These are phyloP conservation scores for Pyrus bretschneideri DNA, from an alignment of 306 rosid genomes.

Conservation along the genomic window DNA sequence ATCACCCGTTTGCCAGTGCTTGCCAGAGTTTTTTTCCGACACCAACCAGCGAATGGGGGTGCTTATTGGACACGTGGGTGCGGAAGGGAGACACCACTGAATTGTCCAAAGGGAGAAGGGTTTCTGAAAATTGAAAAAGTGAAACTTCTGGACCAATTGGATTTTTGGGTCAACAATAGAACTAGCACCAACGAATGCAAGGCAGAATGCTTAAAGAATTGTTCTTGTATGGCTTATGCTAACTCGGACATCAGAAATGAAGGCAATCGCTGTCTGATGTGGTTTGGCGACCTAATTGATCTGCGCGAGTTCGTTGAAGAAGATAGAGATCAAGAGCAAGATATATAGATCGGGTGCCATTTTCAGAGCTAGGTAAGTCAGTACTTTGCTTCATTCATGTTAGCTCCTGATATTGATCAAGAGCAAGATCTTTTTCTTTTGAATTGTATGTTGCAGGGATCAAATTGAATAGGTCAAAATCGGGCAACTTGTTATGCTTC, in stretches of 20 bases:
- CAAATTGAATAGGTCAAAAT: neutral
- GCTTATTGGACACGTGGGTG: constrained; percentile 26
- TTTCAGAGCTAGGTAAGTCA: constrained; percentile 20
- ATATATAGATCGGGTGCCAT: constrained; percentile 27
- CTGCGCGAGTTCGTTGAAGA: constrained; percentile 10
- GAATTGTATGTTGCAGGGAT: neutral
- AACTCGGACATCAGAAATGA: constrained; percentile 12
- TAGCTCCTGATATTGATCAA: neutral
- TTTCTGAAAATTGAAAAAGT: constrained; percentile 14
- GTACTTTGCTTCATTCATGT: neutral
- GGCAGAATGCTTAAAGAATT: constrained; percentile 25
- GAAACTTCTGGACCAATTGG: constrained; percentile 28
- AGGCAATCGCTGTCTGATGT: constrained; percentile 28
- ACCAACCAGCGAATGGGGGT: constrained; percentile 7
- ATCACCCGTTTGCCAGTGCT: constrained; percentile 21
- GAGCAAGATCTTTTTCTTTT: neutral
- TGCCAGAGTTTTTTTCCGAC: constrained; percentile 24
- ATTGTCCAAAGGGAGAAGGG: constrained; percentile 22
- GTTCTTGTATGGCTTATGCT: constrained; percentile 41
- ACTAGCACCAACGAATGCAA: constrained; percentile 19
- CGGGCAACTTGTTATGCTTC: neutral
- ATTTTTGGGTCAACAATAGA: constrained; percentile 18
- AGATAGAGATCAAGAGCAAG: constrained; percentile 9
- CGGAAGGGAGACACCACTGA: constrained; percentile 12
- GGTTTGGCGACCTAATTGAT: constrained; percentile 34